Evolutionary conservation across 2,329 filamentous ascomycete genomes (phyloP), one percentile per base, ranked within the genome.

Genomic region (Cladobotryum protrusum): DNA sequence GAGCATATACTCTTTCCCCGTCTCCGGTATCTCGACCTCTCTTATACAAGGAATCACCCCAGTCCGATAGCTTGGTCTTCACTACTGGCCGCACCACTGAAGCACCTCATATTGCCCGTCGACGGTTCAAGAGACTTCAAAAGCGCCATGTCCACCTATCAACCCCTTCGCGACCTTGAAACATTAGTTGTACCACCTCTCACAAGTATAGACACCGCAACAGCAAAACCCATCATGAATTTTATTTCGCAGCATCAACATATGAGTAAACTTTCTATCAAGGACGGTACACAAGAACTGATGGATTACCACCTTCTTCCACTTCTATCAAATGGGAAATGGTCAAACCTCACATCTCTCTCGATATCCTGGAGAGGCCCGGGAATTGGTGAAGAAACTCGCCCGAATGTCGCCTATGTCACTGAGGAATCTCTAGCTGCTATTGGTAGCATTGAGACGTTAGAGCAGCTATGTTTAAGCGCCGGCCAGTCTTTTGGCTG

Each of bases 281-380:
- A 43, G 6, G 15, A 36, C 9, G 14, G 39, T 2, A 17, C 29
- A 5, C 17, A 37, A 1, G 13, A 32, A 32, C 13, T 48, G 13
- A 42, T 48, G 32, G 18, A 48, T 9, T 13, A 8, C 7, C n/a
- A 43, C 4, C 39, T 48, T 29, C 39, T 48, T 29, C 46, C 46
- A 8, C 29, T 41, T n/a, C 32, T 48, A 3, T 35, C 46, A 1
- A 24, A 11, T 29, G 24, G 32, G 6, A 24, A 17, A 43, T 48
- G 39, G 39, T 43, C 32, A 14, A 43, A 48, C 6, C 46, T 48
- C 14, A 43, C 39, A 2, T 48, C 46, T 18, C 46, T 48, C 32
- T 48, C 46, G 9, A 20, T 48, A 29, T 42, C 32, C 20, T 48
- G 46, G 46, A 37, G 17, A 19, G 32, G 24, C 2, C 39, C 32